These are phyloP conservation scores for Phytophthora idaei DNA, from an alignment of 352 stramenopile genomes.

Conservation along the genomic window DNA sequence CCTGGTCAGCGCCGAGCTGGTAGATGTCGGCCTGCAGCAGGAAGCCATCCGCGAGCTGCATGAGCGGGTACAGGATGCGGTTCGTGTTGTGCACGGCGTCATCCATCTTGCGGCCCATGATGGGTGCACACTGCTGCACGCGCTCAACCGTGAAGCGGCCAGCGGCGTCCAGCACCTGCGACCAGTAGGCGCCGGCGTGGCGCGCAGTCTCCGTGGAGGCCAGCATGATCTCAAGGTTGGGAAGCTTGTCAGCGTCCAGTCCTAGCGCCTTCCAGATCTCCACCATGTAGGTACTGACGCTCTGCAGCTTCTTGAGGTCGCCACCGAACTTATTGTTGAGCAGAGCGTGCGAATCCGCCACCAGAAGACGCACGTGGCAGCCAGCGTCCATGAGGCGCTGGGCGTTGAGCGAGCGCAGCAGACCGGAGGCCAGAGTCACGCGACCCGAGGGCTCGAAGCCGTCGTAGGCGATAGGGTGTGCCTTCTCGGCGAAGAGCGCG, in stretches of 20 bases:
- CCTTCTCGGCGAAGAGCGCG: constrained; percentile 81
- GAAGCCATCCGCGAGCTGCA: constrained; percentile 99
- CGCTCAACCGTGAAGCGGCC: constrained; percentile 89
- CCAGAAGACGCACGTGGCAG: constrained; percentile 97
- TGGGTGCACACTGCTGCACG: constrained; percentile 98
- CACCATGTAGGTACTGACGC: constrained; percentile 95
- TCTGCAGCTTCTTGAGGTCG: constrained; percentile 97
- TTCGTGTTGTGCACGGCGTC: constrained; percentile 92
- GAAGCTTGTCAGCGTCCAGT: constrained; percentile 90
- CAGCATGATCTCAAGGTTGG: constrained; percentile 98
- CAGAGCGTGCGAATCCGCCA: constrained; percentile 98
- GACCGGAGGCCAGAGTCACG: constrained; percentile 97
- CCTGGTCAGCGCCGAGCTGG: constrained; percentile 98
- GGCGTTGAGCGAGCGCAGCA: constrained; percentile 96
- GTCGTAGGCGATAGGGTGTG: constrained; percentile 94
- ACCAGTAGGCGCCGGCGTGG: constrained; percentile 92
- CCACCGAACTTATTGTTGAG: constrained; percentile 99
- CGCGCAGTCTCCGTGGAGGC: constrained; percentile 95
- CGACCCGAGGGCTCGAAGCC: constrained; percentile 98
- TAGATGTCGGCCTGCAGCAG: constrained; percentile 99
- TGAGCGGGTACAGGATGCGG: constrained; percentile 96
- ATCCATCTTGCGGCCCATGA: constrained; percentile 95
- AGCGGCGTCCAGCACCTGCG: constrained; percentile 92
- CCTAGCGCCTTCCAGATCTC: constrained; percentile 99
- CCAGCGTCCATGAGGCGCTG: constrained; percentile 87